These are phyloP conservation scores for Psilocybe tampanensis DNA, from an alignment of 768 basidiomycete species.

Conservation along the genomic window DNA sequence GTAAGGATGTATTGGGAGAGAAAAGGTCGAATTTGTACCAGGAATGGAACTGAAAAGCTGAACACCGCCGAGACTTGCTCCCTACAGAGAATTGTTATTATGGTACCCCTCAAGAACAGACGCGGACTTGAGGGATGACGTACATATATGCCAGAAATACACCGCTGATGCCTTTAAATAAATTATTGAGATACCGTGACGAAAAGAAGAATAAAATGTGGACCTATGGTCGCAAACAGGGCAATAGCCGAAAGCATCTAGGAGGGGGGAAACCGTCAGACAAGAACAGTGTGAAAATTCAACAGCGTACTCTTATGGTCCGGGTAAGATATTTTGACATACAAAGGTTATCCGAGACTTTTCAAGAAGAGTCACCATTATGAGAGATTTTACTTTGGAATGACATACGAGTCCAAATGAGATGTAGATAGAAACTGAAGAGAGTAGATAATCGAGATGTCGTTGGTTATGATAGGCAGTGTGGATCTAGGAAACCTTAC, in stretches of 20 bases:
- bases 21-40: neutral
- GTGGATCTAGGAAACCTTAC: neutral
- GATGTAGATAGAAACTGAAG: neutral
- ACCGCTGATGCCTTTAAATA: neutral
- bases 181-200: neutral
- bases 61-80: neutral
- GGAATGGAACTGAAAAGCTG: neutral
- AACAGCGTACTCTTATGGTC: neutral
- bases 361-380: neutral
- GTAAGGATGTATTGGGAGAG: neutral
- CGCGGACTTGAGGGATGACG: neutral
- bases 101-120: neutral
- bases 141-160: neutral
- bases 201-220: neutral
- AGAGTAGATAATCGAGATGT: too few relatives aligned
- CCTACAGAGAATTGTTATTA: neutral
- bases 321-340: neutral
- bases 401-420: constrained; percentile 3
- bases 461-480: neutral
- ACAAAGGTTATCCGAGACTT: neutral
- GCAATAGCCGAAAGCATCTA: neutral
- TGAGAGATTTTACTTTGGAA: neutral
- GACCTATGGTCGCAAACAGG: neutral
- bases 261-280: too few relatives aligned
- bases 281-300: neutral